Evolutionary conservation across 2,329 filamentous ascomycete species (phyloP).

Genomic region (Aspergillus proliferans): DNA sequence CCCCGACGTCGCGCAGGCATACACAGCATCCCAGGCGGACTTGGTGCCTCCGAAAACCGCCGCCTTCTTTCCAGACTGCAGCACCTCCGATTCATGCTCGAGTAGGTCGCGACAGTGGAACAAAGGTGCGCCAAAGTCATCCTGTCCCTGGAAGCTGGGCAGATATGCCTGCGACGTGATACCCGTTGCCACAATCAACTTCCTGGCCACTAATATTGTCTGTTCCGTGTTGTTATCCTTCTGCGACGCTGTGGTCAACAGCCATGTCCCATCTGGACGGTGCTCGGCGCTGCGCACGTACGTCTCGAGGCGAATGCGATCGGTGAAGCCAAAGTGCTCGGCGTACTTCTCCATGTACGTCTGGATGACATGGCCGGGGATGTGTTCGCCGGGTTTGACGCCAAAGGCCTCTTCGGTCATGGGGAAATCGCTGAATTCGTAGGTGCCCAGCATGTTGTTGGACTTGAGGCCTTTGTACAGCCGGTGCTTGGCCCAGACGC

Average conservation of each 20-base stretch:
- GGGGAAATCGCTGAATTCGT: slow-evolving; percentile 68
- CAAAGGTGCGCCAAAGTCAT: slow-evolving; percentile 48
- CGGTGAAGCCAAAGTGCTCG: slow-evolving; percentile 47
- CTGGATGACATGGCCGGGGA: slow-evolving; percentile 53
- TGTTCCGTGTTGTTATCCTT: not conserved
- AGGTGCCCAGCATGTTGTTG: slow-evolving; percentile 68
- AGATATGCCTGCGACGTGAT: slow-evolving; percentile 53
- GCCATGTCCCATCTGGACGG: slow-evolving; percentile 31
- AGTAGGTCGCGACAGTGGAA: slow-evolving; percentile 54
- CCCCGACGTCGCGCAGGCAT: slow-evolving; percentile 50
- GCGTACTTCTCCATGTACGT: slow-evolving; percentile 54
- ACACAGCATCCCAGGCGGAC: slow-evolving; percentile 58
- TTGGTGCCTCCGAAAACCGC: slow-evolving; percentile 56
- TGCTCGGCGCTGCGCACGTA: slow-evolving; percentile 47
- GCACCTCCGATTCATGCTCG: slow-evolving; percentile 23
- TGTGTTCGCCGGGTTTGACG: slow-evolving; percentile 48
- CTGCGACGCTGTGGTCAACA: slow-evolving; percentile 17
- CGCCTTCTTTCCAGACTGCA: slow-evolving; percentile 26
- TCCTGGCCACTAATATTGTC: slow-evolving; percentile 28
- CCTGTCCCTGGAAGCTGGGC: slow-evolving; percentile 46
- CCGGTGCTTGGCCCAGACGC: slow-evolving; percentile 63
- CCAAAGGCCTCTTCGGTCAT: slow-evolving; percentile 54
- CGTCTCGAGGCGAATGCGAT: slow-evolving; percentile 45
- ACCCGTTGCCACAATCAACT: slow-evolving; percentile 58
- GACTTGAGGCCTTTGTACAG: slow-evolving; percentile 63